A percentile compares a stretch with the other conserved stretches of the same genome.
These are phyloP conservation scores for Erythrobasidium hasegawianum DNA, from an alignment of 1,284 basidiomycete genomes.

Conservation along the genomic window DNA sequence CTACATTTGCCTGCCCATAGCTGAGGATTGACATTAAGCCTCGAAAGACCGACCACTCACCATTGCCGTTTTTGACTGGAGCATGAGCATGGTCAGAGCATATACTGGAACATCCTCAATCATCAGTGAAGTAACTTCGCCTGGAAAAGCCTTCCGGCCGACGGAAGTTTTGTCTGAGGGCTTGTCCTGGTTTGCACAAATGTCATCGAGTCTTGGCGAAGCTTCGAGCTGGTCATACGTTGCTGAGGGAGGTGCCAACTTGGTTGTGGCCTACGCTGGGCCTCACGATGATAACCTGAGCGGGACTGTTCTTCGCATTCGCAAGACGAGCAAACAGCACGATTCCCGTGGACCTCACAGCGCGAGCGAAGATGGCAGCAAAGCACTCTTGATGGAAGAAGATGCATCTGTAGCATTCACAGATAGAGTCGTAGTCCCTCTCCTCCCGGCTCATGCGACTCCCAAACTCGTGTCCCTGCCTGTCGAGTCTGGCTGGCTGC, in stretches of 20 bases:
- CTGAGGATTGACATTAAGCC: too few species aligned
- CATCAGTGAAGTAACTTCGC: too few species aligned
- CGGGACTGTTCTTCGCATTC: constrained; percentile 67
- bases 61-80: too few species aligned
- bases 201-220: too few species aligned
- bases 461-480: constrained; percentile 7
- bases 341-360: constrained; percentile 39
- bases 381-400: neutral
- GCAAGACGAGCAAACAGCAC: constrained; percentile 54
- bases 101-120: too few species aligned
- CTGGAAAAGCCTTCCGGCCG: too few species aligned
- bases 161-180: too few species aligned
- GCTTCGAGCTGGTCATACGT: constrained; percentile 65
- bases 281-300: constrained; percentile 54
- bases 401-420: constrained; percentile 21
- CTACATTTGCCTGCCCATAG: too few species aligned
- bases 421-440: constrained; percentile 31
- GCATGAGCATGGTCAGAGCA: too few species aligned
- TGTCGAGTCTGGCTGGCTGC: constrained; percentile 57
- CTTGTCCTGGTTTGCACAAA: too few species aligned
- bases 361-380: too few species aligned
- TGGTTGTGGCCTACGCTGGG: constrained; percentile 76
- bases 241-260: constrained; percentile 81
- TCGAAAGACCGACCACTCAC: too few species aligned
- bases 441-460: constrained; percentile 31